Evolutionary conservation across 2,329 filamentous ascomycete species (phyloP), one percentile per base, ranked within the genome.

Genomic region (Tolypocladium album): DNA sequence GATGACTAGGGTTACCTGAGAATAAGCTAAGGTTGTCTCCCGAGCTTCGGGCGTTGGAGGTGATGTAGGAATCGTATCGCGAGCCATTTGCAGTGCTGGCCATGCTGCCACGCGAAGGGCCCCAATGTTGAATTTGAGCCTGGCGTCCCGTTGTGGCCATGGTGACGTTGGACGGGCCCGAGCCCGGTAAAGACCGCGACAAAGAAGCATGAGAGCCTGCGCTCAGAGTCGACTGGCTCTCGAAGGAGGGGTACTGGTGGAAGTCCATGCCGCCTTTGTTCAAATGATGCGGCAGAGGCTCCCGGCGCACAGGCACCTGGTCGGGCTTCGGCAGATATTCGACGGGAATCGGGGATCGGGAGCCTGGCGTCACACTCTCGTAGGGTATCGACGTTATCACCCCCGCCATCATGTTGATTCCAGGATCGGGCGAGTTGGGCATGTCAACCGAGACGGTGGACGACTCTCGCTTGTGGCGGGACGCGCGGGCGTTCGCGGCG

Each of bases 301-400:
- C 89, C 70, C 86, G 85, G 66, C 86, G 82, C 60, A 79, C 74
- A 27, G 84, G 79, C 66, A 80, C 73, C 69, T 88, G 85, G 63
- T 90, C 87, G 60, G 81, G 75, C 69, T 84, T 84, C 57, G 88
- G 86, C 52, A 90, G 78, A 70, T 89, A 89, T 55, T 95, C 89
- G 68, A 90, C 80, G 45, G 88, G 76, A 61, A 90, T 82, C 6
- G 90, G 88, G 31, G 86, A 88, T 69, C 84, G 85, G 56, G 82
- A 82, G 71, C 89, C 88, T 59, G 82, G 72, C 57, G 81, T 72
- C 38, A 88, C 79, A 67, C 79, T 85, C 67, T 96, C 90, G 77
- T 95, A 96, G 39, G 92, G 90, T 64, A 97, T 92, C 36, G 90
- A 88, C 40, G 91, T 91, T 69, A 96, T 90, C 61, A 93, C 85